A percentile compares a stretch with the other conserved stretches of the same genome.
phyloP scores from a whole-genome alignment of 148 eudicot species.

The Chenopodium quinoa region DNA sequence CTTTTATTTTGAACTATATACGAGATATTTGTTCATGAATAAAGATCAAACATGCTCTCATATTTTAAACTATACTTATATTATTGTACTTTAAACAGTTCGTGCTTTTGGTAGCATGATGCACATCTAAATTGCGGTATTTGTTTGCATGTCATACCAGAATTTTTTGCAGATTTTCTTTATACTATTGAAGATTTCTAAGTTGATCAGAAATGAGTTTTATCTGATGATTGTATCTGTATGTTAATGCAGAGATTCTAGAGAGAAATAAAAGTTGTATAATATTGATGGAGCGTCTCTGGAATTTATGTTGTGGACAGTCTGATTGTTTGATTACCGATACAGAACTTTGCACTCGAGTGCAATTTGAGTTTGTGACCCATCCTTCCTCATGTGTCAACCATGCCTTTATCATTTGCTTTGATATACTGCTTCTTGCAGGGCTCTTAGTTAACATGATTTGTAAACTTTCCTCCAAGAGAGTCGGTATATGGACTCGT shows the following conservation, averaged over 20 bases:
- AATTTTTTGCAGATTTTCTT: too few relatives aligned
- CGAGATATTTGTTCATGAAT: too few relatives aligned
- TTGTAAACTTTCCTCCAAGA: constrained; percentile 35
- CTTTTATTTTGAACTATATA: too few relatives aligned
- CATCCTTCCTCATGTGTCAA: constrained; percentile 72
- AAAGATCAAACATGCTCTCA: too few relatives aligned
- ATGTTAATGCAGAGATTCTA: constrained; percentile 8
- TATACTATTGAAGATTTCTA: too few relatives aligned
- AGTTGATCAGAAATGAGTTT: too few relatives aligned
- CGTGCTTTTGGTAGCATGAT: too few relatives aligned
- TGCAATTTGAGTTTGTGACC: constrained; percentile 33
- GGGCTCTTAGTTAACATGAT: constrained; percentile 40
- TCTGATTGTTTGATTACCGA: constrained; percentile 26
- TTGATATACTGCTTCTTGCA: constrained; percentile 54
- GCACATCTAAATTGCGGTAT: too few relatives aligned
- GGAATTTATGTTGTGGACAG: constrained; percentile 33
- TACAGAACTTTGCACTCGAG: constrained; percentile 30
- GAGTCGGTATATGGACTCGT: constrained; percentile 6
- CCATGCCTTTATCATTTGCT: constrained; percentile 50
- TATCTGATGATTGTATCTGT: neutral
- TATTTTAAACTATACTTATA: too few relatives aligned
- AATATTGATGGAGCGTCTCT: constrained; percentile 29
- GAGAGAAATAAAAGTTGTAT: neutral
- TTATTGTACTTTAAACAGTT: too few relatives aligned
- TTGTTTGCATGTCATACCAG: too few relatives aligned